Conservation (phyloP, 495 filamentous ascomycete genomes). For the Achaetomiella virescens region DNA sequence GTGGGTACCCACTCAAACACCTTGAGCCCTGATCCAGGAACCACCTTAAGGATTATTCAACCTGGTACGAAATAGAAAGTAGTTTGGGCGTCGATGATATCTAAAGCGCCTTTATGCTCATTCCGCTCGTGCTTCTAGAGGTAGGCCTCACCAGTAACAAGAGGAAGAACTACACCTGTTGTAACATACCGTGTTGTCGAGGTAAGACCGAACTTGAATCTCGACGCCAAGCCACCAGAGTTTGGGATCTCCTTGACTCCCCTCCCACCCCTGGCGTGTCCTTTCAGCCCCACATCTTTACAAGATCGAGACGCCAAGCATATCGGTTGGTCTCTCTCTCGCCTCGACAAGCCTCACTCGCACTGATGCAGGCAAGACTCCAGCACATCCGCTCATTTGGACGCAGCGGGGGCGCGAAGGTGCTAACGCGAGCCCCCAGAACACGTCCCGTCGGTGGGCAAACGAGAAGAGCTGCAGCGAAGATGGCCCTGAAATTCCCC, state of each 20-base stretch:
- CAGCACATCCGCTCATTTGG: not conserved
- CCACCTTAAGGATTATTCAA: too few relatives aligned
- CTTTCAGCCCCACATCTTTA: not conserved
- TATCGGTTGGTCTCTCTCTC: not conserved
- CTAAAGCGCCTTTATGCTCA: too few relatives aligned
- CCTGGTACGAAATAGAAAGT: too few relatives aligned
- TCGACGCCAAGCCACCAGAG: not conserved
- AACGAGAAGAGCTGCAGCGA: not conserved
- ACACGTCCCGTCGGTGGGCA: not conserved
- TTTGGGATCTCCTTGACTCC: not conserved
- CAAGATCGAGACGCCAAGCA: constrained; percentile 4
- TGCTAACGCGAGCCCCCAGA: not conserved
- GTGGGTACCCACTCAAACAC: too few relatives aligned
- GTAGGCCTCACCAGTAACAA: too few relatives aligned
- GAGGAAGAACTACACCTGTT: too few relatives aligned
- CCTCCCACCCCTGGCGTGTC: not conserved
- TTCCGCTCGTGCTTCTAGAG: too few relatives aligned
- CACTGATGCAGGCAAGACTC: constrained; percentile 8
- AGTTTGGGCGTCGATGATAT: too few relatives aligned
- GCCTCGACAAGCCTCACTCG: not conserved
- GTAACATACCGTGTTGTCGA: too few relatives aligned
- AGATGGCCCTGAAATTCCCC: constrained; percentile 43
- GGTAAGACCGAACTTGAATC: not conserved
- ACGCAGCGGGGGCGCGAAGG: constrained; percentile 7
- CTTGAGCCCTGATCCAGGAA: too few relatives aligned